Evolutionary conservation across 139 green algal genomes (phyloP).

Genomic region (Chlorella vulgaris): DNA sequence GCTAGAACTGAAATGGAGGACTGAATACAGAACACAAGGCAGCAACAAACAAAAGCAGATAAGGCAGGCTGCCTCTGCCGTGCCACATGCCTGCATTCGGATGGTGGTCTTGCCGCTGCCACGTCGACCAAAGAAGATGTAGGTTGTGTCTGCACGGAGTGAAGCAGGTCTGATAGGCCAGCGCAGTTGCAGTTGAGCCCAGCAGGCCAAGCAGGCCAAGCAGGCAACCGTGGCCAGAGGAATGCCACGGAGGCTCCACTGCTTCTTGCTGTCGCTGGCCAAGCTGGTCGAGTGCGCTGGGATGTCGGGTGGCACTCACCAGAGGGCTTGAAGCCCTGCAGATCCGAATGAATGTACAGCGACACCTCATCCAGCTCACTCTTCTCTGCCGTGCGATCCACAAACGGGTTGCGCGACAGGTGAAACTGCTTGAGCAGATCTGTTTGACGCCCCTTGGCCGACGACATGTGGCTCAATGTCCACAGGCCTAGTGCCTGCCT

Average conservation of each 20-base stretch:
- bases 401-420: conserved; percentile 55
- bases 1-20: too few relatives aligned
- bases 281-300: too few relatives aligned
- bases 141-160: conserved; percentile 72
- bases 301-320: conserved; percentile 20
- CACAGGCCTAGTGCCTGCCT: too few relatives aligned
- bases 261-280: too few relatives aligned
- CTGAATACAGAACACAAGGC: neutral
- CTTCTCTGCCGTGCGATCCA: conserved; percentile 86
- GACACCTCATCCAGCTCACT: conserved; percentile 68
- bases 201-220: neutral
- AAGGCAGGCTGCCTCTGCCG: neutral
- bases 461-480: too few relatives aligned
- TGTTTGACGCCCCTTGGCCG: conserved; percentile 23
- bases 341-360: conserved; percentile 79
- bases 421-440: conserved; percentile 44
- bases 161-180: neutral
- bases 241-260: too few relatives aligned
- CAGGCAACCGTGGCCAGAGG: neutral
- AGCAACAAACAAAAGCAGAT: neutral
- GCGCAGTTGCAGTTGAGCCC: neutral
- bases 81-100: conserved; percentile 66
- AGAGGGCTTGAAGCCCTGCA: conserved; percentile 76
- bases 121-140: conserved; percentile 76
- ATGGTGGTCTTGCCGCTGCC: conserved; percentile 91